Evolutionary conservation across 2,329 filamentous ascomycete genomes (phyloP).

Genomic region (Talaromyces sp.): DNA sequence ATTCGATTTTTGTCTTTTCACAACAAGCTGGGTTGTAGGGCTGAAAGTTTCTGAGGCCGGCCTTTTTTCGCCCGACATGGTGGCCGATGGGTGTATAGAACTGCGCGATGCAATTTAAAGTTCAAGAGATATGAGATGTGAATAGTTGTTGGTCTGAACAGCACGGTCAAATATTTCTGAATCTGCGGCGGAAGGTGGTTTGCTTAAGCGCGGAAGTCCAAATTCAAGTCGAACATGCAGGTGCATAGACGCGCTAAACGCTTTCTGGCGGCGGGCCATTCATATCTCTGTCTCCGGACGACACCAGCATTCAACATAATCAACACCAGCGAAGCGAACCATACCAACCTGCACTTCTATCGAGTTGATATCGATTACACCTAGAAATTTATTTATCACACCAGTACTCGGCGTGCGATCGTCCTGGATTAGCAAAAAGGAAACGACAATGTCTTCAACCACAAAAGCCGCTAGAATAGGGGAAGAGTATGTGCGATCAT

Average conservation of each 20-base stretch:
- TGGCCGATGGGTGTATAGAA: conserved; percentile 17
- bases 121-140: neutral
- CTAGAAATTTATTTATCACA: neutral
- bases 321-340: neutral
- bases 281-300: neutral
- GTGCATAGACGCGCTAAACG: conserved; percentile 25
- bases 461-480: conserved; percentile 67
- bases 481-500: conserved; percentile 62
- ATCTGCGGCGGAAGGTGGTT: conserved; percentile 4
- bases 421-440: neutral
- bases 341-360: neutral
- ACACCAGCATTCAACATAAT: neutral
- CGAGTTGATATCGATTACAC: neutral
- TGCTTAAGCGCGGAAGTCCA: conserved; percentile 18
- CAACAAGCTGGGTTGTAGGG: conserved; percentile 68
- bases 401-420: neutral
- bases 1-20: conserved; percentile 83
- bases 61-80: conserved; percentile 88
- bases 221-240: neutral
- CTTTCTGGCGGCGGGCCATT: conserved; percentile 16
- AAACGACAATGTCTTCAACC: conserved; percentile 48
- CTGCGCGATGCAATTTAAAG: neutral
- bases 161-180: neutral
- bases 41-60: conserved; percentile 81
- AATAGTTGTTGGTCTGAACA: neutral